Conservation (phyloP, 2,329 filamentous ascomycete species). For the Fusarium siculi region DNA sequence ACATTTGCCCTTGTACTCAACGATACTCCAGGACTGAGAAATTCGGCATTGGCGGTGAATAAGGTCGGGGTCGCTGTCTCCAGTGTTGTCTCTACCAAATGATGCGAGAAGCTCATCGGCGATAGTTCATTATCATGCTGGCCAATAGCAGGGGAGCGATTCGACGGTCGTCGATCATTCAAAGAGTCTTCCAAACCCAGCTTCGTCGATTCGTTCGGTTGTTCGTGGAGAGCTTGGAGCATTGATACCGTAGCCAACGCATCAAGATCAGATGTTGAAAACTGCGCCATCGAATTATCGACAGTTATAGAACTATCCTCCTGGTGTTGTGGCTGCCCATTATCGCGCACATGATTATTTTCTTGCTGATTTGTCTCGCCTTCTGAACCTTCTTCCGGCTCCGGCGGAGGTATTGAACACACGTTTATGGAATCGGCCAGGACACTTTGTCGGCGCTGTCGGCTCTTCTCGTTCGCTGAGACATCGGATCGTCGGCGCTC, state of each 20-base stretch:
- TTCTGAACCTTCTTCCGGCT: neutral
- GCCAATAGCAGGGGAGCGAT: accelerated
- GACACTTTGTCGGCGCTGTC: neutral
- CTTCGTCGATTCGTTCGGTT: neutral
- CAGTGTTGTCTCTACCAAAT: neutral
- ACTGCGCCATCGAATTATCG: neutral
- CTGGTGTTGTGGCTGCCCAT: neutral
- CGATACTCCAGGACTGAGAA: neutral
- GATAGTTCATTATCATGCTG: neutral
- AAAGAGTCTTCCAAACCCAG: neutral
- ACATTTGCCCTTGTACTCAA: neutral
- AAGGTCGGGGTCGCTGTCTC: neutral
- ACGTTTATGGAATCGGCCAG: neutral
- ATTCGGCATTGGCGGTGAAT: neutral
- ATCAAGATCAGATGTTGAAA: neutral
- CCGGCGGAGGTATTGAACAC: neutral
- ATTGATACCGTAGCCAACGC: neutral
- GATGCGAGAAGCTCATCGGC: neutral
- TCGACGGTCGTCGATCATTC: accelerated
- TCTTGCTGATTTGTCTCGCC: neutral
- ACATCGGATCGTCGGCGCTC: neutral
- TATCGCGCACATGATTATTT: neutral
- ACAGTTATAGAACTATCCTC: accelerated
- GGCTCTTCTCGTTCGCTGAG: neutral
- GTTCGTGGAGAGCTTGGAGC: neutral